Conservation (phyloP, 108 stramenopile species). For the Discostella stelligeroides region DNA sequence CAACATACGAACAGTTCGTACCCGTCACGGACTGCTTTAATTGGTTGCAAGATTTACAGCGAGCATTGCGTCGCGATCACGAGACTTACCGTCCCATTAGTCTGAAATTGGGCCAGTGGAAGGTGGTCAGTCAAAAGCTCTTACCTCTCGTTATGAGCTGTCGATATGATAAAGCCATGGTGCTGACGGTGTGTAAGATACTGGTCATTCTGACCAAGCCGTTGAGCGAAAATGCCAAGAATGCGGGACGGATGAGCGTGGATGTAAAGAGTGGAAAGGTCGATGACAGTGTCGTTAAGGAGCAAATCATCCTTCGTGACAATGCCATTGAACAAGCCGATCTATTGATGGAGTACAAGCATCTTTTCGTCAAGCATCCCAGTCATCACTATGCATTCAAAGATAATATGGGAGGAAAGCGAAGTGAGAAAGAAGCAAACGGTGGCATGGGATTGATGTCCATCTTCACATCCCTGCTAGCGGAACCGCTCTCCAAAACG, state of each 20-base stretch:
- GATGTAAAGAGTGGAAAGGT: constrained; percentile 62
- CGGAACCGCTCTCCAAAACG: constrained; percentile 74
- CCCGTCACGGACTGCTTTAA: constrained; percentile 85
- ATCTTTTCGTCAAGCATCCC: constrained; percentile 60
- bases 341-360: constrained; percentile 81
- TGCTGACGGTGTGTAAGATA: constrained; percentile 86
- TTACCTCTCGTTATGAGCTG: constrained; percentile 77
- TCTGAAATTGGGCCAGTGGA: constrained; percentile 79
- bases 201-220: constrained; percentile 90
- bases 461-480: constrained; percentile 81
- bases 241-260: constrained; percentile 72
- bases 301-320: constrained; percentile 79
- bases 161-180: constrained; percentile 78
- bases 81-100: constrained; percentile 81
- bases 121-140: constrained; percentile 80
- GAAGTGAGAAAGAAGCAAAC: constrained; percentile 3
- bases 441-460: constrained; percentile 62
- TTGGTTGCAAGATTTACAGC: constrained; percentile 89
- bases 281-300: constrained; percentile 52
- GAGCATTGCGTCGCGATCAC: constrained; percentile 82
- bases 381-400: constrained; percentile 57
- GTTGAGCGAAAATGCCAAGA: constrained; percentile 66
- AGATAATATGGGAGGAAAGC: constrained; percentile 7
- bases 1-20: constrained; percentile 49
- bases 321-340: constrained; percentile 83